phyloP scores from a whole-genome alignment of 169 alveolate species.

The Cystoisospora suis region DNA sequence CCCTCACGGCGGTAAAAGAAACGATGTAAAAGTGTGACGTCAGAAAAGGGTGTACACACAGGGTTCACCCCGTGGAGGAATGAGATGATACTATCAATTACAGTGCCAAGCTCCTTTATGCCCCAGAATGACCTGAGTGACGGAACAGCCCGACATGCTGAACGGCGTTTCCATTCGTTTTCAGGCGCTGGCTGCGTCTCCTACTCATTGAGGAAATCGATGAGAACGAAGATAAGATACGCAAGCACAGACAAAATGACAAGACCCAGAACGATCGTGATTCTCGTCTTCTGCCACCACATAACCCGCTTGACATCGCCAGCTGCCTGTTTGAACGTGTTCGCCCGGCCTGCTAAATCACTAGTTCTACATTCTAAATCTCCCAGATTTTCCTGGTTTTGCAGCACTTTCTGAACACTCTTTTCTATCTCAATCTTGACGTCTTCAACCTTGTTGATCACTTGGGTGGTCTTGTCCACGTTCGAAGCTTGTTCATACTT shows the following conservation, averaged over 20 bases:
- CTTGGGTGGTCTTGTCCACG: slow-evolving; percentile 32
- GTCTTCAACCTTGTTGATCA: slow-evolving; percentile 27
- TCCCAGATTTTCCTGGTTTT: slow-evolving; percentile 24
- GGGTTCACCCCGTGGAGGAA: too few relatives aligned
- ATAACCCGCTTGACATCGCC: background rate
- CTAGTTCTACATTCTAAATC: background rate
- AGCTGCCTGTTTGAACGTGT: background rate
- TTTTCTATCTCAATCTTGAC: slow-evolving; percentile 32
- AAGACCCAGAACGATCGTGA: background rate
- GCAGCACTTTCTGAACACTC: slow-evolving; percentile 15
- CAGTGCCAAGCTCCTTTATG: too few relatives aligned
- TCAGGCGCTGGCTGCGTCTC: too few relatives aligned
- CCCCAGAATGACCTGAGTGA: too few relatives aligned
- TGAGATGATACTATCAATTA: too few relatives aligned
- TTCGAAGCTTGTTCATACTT: background rate
- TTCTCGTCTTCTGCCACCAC: background rate
- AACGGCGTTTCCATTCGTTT: too few relatives aligned
- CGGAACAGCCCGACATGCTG: too few relatives aligned
- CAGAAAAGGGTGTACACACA: too few relatives aligned
- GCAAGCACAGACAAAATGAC: background rate
- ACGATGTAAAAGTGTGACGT: too few relatives aligned
- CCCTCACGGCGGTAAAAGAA: too few relatives aligned
- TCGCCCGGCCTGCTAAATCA: background rate
- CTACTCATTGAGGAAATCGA: background rate
- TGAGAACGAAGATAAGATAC: background rate